A percentile compares a stretch with the other conserved stretches of the same genome.
Evolutionary conservation across 148 eudicot species (phyloP).

Genomic region (Tetragonia tetragonoides): DNA sequence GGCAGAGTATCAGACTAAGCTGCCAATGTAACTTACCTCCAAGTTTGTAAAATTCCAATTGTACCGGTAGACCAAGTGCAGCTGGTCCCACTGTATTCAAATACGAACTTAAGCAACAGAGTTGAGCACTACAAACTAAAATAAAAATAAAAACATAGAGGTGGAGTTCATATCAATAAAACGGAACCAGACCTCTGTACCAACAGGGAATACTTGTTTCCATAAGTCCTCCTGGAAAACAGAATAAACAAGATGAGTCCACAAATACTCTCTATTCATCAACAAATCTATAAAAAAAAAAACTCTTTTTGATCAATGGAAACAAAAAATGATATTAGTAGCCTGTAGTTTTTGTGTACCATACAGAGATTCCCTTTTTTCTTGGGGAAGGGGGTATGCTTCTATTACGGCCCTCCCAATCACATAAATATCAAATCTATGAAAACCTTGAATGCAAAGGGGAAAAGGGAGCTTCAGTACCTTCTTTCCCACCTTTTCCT

Average conservation of each 20-base stretch:
- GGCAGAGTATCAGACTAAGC: not conserved
- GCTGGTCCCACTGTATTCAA: constrained; percentile 82
- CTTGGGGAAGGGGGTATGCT: not conserved
- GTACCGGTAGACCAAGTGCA: constrained; percentile 76
- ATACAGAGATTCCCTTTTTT: too few relatives aligned
- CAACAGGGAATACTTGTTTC: constrained; percentile 96
- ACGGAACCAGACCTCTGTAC: constrained; percentile 78
- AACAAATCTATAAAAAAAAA: too few relatives aligned
- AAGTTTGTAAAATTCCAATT: constrained; percentile 87
- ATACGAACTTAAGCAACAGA: not conserved
- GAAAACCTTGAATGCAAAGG: not conserved
- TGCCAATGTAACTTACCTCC: constrained; percentile 55
- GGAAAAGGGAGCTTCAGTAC: not conserved
- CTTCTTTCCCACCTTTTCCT: not conserved
- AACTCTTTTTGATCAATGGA: not conserved
- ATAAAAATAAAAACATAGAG: not conserved
- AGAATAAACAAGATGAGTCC: not conserved
- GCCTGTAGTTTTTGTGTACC: too few relatives aligned
- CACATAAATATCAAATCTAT: not conserved
- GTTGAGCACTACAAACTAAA: not conserved
- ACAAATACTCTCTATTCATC: too few relatives aligned
- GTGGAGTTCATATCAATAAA: not conserved
- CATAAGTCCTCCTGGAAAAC: constrained; percentile 88
- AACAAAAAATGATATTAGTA: not conserved
- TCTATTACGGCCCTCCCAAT: not conserved